phyloP scores from a whole-genome alignment of 23 red algal genomes.

The Chondrus crispus region DNA sequence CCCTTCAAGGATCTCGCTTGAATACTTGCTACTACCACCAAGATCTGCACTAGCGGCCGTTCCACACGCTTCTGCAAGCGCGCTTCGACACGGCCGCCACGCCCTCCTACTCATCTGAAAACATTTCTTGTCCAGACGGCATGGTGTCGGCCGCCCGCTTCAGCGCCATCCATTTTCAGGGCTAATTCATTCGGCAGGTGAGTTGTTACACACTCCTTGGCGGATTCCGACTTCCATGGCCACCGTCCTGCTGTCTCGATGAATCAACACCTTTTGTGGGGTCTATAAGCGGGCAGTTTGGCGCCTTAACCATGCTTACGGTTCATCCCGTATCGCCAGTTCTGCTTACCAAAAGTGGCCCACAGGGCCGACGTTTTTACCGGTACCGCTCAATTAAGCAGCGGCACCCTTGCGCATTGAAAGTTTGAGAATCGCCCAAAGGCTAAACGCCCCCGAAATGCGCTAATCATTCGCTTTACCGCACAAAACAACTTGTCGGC shows the following conservation, averaged over 20 bases:
- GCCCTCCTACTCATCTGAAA: constrained; percentile 77
- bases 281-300: constrained; percentile 58
- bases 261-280: constrained; percentile 93
- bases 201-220: constrained; percentile 67
- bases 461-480: not conserved
- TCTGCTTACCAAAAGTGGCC: not conserved
- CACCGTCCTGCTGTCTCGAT: constrained; percentile 14
- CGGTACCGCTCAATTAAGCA: constrained; percentile 34
- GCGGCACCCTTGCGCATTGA: constrained; percentile 9
- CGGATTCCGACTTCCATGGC: constrained; percentile 22
- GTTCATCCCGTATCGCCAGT: constrained; percentile 87
- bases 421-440: not conserved
- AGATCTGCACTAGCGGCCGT: constrained; percentile 92
- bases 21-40: constrained; percentile 97
- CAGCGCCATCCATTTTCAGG: constrained; percentile 99
- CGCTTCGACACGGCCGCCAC: constrained; percentile 67
- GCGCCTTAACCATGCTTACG: constrained; percentile 7
- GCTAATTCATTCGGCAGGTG: constrained; percentile 97
- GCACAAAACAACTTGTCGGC: not conserved
- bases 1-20: constrained; percentile 96
- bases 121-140: constrained; percentile 56
- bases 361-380: constrained; percentile 22
- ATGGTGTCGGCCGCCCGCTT: constrained; percentile 80
- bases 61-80: constrained; percentile 61
- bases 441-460: not conserved